Conservation (phyloP, 2,329 filamentous ascomycete genomes). For the Cordyceps pruinosa region DNA sequence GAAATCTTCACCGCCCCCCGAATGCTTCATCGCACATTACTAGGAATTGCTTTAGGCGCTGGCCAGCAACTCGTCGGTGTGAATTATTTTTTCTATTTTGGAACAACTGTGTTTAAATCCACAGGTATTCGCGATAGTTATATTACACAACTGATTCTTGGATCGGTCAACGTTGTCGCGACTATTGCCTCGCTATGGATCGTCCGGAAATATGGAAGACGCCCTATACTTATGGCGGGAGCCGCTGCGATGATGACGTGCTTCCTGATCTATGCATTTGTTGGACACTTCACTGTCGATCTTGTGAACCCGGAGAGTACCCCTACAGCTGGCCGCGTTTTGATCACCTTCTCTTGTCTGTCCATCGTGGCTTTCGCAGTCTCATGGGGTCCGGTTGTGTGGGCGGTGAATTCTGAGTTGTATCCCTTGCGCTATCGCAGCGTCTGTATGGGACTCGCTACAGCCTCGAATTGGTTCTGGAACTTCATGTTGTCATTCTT, state of each 20-base stretch:
- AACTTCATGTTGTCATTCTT: constrained; percentile 54
- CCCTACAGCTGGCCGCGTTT: constrained; percentile 46
- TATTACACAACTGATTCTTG: constrained; percentile 60
- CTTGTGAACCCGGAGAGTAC: constrained; percentile 35
- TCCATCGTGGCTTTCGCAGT: constrained; percentile 62
- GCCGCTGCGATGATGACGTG: constrained; percentile 54
- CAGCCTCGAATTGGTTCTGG: constrained; percentile 56
- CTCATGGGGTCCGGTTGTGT: constrained; percentile 64
- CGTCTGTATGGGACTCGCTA: constrained; percentile 48
- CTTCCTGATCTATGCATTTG: constrained; percentile 44
- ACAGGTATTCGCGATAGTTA: constrained; percentile 60
- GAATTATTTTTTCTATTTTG: constrained; percentile 64
- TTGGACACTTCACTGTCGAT: constrained; percentile 40
- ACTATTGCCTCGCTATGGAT: constrained; percentile 60
- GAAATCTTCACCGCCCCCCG: constrained; percentile 63
- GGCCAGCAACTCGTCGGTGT: constrained; percentile 63
- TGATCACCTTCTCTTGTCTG: constrained; percentile 63
- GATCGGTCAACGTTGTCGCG: constrained; percentile 59
- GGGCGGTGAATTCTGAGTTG: constrained; percentile 58
- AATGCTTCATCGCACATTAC: constrained; percentile 56
- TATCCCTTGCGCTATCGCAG: constrained; percentile 53
- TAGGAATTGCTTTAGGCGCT: constrained; percentile 57
- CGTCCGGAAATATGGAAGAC: constrained; percentile 58
- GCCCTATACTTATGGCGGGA: constrained; percentile 55
- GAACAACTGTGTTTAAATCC: constrained; percentile 57